Evolutionary conservation across 2,329 filamentous ascomycete species (phyloP), one percentile per base, ranked within the genome.

Genomic region (Metarhizium brunneum): DNA sequence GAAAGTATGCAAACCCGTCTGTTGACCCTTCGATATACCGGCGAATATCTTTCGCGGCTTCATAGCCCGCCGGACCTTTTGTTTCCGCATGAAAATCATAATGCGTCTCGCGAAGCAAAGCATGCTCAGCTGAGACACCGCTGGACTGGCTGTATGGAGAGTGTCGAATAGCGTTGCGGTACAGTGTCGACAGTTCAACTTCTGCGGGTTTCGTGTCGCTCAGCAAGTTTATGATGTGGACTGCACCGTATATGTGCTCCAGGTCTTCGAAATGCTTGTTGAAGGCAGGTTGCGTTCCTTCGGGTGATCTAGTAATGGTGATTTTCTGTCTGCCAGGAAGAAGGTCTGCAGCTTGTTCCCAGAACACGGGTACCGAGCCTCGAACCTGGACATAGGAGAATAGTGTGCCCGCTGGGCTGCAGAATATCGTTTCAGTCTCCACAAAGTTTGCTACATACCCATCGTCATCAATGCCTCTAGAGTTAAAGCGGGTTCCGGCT

Each of bases 401-500:
- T 55, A 90, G 84, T 6, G 90, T 74, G 3, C 83, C 82, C 1
- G 84, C 82, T 1, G 88, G 88, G 62, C 86, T 87, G 87, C 89
- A 96, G 66, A 95, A 92, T 45, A 92, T 84, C 0, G 91, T 95
- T 72, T 99, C 94, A 0, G 91, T 94, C 71, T 99, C 94, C n/a
- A 97, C 94, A 71, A 96, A 99, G 70, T 99, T 99, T 58, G 94
- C 92, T 32, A 97, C 94, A 64, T 97, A 90, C 14, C 94, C 94
- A 66, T 97, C 91, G 68, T 99, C 94, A 66, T 99, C 94, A 60
- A 99, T 96, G 43, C 94, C 94, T 62, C 94, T 82, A n/a, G 92
- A 87, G 69, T 97, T 97, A 77, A 97, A 99, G 45, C 94, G 83
- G 16, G 94, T 99, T 25, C 94, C 94, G 18, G 94, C 94, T 72